A percentile compares a stretch with the other conserved stretches of the same genome.
Evolutionary conservation across 169 alveolate genomes (phyloP).

Genomic region (Eimeria mitis): DNA sequence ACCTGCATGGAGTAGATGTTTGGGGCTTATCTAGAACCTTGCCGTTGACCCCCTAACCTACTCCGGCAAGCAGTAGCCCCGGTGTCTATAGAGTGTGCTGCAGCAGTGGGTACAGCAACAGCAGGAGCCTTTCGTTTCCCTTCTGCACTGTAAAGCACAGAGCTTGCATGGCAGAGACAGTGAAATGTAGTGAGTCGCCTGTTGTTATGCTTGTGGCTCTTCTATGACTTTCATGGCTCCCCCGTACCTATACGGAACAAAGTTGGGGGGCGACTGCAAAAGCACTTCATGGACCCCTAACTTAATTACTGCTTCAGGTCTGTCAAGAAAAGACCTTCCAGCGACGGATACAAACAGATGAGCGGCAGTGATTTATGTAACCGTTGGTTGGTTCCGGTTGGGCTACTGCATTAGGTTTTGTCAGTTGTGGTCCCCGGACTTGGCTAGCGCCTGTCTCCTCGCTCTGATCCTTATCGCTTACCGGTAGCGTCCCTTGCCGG

Average conservation of each 20-base stretch:
- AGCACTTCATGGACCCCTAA: neutral
- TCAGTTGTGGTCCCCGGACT: neutral
- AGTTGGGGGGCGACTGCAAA: neutral
- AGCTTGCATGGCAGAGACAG: constrained; percentile 27
- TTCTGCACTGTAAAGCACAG: neutral
- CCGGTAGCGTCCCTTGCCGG: neutral
- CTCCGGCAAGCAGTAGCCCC: constrained; percentile 9
- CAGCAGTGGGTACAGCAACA: constrained; percentile 34
- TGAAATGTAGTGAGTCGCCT: neutral
- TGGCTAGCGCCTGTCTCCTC: neutral
- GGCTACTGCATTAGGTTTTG: constrained; percentile 1
- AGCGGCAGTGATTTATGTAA: neutral
- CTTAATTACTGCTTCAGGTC: constrained; percentile 21
- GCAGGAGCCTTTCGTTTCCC: constrained; percentile 34
- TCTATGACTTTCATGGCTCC: neutral
- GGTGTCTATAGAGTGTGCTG: constrained; percentile 22
- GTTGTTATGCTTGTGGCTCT: too few species aligned
- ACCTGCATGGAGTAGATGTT: constrained; percentile 5
- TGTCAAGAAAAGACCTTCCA: constrained; percentile 19
- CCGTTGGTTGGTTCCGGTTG: constrained; percentile 8
- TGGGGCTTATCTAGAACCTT: constrained; percentile 17
- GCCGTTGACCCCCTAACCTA: constrained; percentile 13
- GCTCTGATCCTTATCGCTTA: neutral
- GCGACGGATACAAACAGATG: neutral
- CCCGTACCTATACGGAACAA: constrained; percentile 1